Percentiles rank a stretch among this genome's conserved stretches.
These are phyloP conservation scores for Apium graveolens DNA, from an alignment of 129 eudicot genomes.

Conservation along the genomic window DNA sequence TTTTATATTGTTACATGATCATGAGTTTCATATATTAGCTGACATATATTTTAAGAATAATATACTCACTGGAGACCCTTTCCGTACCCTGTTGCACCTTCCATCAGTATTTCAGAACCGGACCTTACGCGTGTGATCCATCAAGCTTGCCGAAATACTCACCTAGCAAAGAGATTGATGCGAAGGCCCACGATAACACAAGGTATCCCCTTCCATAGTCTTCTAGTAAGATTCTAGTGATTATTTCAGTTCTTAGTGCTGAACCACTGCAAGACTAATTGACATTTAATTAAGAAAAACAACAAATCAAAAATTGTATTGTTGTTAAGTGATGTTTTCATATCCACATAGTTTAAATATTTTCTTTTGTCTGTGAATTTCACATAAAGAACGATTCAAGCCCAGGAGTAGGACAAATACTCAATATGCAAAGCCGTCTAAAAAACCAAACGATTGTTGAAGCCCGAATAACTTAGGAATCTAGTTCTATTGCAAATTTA, in stretches of 20 bases:
- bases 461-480: too few relatives aligned
- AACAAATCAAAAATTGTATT: not conserved
- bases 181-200: conserved; percentile 52
- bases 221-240: not conserved
- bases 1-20: not conserved
- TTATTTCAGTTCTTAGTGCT: not conserved
- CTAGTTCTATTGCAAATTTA: not conserved
- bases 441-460: not conserved
- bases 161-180: conserved; percentile 87
- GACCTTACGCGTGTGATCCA: conserved; percentile 76
- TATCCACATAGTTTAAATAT: not conserved
- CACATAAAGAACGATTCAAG: not conserved
- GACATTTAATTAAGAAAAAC: not conserved
- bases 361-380: not conserved
- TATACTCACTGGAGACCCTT: not conserved
- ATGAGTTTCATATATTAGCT: not conserved
- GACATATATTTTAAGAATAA: not conserved
- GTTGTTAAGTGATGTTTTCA: not conserved
- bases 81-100: conserved; percentile 19
- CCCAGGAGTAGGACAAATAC: not conserved
- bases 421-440: not conserved
- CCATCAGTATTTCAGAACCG: conserved; percentile 58
- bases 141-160: conserved; percentile 80
- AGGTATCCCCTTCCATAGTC: conserved; percentile 1
- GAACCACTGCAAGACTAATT: not conserved